phyloP scores from a whole-genome alignment of 1,284 basidiomycete genomes.

The Apiotrichum mycotoxinovorans region DNA sequence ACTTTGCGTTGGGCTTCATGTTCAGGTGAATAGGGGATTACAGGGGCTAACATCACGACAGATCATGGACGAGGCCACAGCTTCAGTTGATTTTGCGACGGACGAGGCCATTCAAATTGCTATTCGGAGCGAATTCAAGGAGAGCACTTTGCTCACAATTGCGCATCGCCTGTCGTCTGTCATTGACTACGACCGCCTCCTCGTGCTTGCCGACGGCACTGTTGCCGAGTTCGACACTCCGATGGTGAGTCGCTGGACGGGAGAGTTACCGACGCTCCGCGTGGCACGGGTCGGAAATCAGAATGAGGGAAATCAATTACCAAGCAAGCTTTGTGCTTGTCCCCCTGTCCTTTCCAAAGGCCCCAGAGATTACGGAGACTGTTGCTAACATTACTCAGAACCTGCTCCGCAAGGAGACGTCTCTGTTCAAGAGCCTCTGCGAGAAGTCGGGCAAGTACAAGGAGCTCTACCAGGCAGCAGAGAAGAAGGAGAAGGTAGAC shows the following conservation, averaged over 20 bases:
- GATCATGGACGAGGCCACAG: conserved; percentile 79
- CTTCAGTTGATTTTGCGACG: conserved; percentile 73
- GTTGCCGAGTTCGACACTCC: conserved; percentile 81
- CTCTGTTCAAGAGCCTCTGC: conserved; percentile 75
- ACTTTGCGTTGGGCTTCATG: background rate
- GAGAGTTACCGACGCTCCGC: background rate
- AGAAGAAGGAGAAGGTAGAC: conserved; percentile 40
- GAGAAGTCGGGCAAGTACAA: conserved; percentile 72
- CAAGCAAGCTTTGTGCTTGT: too few species aligned
- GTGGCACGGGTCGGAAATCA: background rate
- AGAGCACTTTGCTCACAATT: conserved; percentile 75
- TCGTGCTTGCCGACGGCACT: conserved; percentile 75
- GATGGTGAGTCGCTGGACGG: conserved; percentile 39
- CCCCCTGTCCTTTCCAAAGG: too few species aligned
- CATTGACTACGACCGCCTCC: conserved; percentile 71
- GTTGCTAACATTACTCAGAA: conserved; percentile 44
- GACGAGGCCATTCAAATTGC: conserved; percentile 66
- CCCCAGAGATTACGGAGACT: too few species aligned
- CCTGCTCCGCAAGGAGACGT: conserved; percentile 66
- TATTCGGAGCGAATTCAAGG: conserved; percentile 72
- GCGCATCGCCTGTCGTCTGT: conserved; percentile 69
- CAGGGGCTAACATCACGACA: conserved; percentile 15
- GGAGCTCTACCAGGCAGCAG: conserved; percentile 52
- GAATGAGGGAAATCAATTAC: too few species aligned
- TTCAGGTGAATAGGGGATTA: background rate